Evolutionary conservation across 306 rosid species (phyloP).

Genomic region (Malus asiatica): DNA sequence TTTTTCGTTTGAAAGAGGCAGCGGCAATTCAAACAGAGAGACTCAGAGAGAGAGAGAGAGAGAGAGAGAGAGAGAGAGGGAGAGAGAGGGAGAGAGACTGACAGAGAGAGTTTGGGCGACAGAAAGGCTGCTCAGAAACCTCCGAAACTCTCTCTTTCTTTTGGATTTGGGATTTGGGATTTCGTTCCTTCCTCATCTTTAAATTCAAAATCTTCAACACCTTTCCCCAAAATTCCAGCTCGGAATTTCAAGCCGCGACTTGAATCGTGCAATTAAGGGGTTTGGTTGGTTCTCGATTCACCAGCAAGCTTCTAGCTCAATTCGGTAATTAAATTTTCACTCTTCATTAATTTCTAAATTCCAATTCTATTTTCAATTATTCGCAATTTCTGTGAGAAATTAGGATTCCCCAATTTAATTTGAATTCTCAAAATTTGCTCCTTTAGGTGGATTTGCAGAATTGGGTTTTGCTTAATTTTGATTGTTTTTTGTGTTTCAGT

Average conservation of each 20-base stretch:
- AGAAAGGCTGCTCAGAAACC: conserved; percentile 18
- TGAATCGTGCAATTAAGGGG: conserved; percentile 27
- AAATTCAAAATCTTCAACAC: not conserved
- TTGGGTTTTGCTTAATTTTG: conserved; percentile 11
- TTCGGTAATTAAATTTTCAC: conserved; percentile 32
- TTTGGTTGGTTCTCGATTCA: conserved; percentile 20
- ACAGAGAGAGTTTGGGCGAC: conserved; percentile 15
- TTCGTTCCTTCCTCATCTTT: not conserved
- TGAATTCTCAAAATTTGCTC: not conserved
- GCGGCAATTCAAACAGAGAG: conserved; percentile 38
- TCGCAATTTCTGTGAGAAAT: not conserved
- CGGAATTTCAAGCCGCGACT: conserved; percentile 18
- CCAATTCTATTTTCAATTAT: not conserved
- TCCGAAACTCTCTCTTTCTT: conserved; percentile 1
- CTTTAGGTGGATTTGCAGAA: not conserved
- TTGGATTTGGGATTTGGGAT: conserved; percentile 2
- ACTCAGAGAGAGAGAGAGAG: conserved; percentile 1
- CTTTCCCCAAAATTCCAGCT: conserved; percentile 5
- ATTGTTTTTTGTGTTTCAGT: conserved; percentile 1
- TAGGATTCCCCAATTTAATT: not conserved
- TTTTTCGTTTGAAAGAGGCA: conserved; percentile 38
- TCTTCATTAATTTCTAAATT: not conserved
- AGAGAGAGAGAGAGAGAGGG: not conserved
- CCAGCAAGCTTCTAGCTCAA: conserved; percentile 20
- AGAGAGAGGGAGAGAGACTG: conserved; percentile 14